Conservation (phyloP, 108 stramenopile genomes). For the Conticribra guillardii region DNA sequence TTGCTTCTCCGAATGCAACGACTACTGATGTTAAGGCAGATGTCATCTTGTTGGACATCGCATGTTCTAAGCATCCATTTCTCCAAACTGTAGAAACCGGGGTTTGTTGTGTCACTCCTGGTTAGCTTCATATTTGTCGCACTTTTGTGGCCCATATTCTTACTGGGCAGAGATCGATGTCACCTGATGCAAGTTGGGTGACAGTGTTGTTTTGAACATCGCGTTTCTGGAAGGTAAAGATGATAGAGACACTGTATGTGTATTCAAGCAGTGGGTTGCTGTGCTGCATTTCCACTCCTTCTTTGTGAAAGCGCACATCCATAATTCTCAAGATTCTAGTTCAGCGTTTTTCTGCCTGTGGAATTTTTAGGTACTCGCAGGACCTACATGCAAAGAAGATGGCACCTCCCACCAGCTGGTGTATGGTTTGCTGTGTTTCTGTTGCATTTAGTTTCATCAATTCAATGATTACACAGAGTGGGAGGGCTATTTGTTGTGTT, state of each 20-base stretch:
- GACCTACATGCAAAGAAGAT: no score
- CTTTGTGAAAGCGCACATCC: background rate
- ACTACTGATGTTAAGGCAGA: background rate
- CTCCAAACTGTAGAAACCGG: background rate
- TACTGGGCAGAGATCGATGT: no score
- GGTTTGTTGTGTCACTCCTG: background rate
- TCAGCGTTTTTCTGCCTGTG: background rate
- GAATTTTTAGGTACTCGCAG: no score
- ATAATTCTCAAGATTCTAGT: background rate
- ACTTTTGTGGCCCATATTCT: background rate
- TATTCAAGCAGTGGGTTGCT: no score
- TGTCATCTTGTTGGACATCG: background rate
- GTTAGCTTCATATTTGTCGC: background rate
- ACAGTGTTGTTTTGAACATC: background rate
- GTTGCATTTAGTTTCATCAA: background rate
- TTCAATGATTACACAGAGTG: background rate
- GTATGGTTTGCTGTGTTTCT: no score
- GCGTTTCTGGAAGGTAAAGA: background rate
- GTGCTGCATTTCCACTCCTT: background rate
- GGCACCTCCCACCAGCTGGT: background rate
- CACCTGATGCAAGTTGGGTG: background rate
- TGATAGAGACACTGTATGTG: background rate
- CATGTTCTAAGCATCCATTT: background rate
- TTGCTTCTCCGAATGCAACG: background rate
- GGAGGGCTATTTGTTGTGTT: background rate